Evolutionary conservation across 176 grass and related monocot species (phyloP).

Genomic region (Oryza longistaminata): DNA sequence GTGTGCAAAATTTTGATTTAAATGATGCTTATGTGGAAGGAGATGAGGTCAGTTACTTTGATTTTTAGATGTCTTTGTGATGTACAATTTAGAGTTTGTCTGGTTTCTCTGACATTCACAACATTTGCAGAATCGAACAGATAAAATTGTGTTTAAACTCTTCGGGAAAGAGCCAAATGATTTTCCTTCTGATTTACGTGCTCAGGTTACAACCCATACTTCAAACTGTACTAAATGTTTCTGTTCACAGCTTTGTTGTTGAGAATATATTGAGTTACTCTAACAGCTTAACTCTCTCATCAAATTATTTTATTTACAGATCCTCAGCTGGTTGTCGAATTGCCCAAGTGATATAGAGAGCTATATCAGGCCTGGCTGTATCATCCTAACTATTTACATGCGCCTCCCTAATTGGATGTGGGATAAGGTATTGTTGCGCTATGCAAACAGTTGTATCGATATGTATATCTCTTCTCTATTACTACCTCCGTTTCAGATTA

Average conservation of each 20-base stretch:
- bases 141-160: constrained; percentile 89
- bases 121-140: constrained; percentile 71
- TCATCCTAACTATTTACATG: constrained; percentile 88
- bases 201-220: constrained; percentile 63
- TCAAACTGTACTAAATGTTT: constrained; percentile 31
- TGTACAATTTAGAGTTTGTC: constrained; percentile 21
- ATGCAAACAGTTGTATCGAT: neutral
- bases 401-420: constrained; percentile 72
- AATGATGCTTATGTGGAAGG: constrained; percentile 58
- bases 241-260: constrained; percentile 23
- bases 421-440: constrained; percentile 52
- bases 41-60: constrained; percentile 57
- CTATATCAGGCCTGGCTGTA: constrained; percentile 93
- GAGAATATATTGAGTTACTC: constrained; percentile 12
- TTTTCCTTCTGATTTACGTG: constrained; percentile 74
- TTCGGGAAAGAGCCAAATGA: constrained; percentile 89
- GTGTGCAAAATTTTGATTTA: constrained; percentile 70
- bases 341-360: constrained; percentile 87
- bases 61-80: constrained; percentile 27
- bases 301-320: constrained; percentile 44
- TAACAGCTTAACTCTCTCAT: neutral
- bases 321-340: constrained; percentile 78
- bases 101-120: constrained; percentile 2
- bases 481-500: too few relatives aligned
- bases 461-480: neutral